Conservation (phyloP, 345 rosid species). For the Rhizophora mangle region DNA sequence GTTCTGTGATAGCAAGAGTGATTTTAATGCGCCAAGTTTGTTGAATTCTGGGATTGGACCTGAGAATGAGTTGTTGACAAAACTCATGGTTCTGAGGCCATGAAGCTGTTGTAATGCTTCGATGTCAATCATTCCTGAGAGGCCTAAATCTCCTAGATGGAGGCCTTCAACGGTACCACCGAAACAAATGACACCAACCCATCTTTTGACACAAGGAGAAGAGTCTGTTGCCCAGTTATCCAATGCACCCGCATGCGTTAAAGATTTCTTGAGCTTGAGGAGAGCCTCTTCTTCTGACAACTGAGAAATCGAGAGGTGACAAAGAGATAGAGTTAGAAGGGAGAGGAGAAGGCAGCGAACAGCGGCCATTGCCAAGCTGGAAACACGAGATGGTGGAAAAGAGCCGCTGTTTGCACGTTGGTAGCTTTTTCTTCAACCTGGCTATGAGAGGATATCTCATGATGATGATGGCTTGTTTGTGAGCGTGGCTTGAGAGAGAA, state of each 20-base stretch:
- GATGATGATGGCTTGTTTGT: slow-evolving; percentile 5
- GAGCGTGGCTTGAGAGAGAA: slow-evolving; percentile 15
- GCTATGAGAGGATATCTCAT: slow-evolving; percentile 23
- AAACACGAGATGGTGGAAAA: slow-evolving; percentile 19
- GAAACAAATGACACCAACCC: slow-evolving; percentile 23
- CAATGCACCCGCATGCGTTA: slow-evolving; percentile 10
- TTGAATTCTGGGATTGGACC: slow-evolving; percentile 27
- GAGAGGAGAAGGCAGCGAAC: slow-evolving; percentile 27
- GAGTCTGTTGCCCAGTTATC: slow-evolving; percentile 16
- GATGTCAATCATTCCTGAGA: slow-evolving; percentile 23
- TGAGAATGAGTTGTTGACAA: slow-evolving; percentile 19
- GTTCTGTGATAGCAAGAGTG: slow-evolving; percentile 19
- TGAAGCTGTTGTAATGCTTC: slow-evolving; percentile 21
- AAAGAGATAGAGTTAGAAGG: slow-evolving; percentile 13
- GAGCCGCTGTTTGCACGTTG: slow-evolving; percentile 48
- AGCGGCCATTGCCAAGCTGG: slow-evolving; percentile 51
- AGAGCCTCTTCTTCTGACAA: slow-evolving; percentile 23
- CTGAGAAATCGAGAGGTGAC: slow-evolving; percentile 5
- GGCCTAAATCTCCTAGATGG: slow-evolving; percentile 18
- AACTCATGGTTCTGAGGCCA: slow-evolving; percentile 23
- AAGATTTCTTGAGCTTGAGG: slow-evolving; percentile 18
- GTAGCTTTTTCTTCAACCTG: slow-evolving; percentile 19
- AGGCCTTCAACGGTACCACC: slow-evolving; percentile 17
- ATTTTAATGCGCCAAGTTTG: slow-evolving; percentile 25
- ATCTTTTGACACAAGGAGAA: slow-evolving; percentile 16